Base-by-base conservation (phyloP, 1,284 basidiomycete genomes). In the Apiotrichum mycotoxinovorans region DNA sequence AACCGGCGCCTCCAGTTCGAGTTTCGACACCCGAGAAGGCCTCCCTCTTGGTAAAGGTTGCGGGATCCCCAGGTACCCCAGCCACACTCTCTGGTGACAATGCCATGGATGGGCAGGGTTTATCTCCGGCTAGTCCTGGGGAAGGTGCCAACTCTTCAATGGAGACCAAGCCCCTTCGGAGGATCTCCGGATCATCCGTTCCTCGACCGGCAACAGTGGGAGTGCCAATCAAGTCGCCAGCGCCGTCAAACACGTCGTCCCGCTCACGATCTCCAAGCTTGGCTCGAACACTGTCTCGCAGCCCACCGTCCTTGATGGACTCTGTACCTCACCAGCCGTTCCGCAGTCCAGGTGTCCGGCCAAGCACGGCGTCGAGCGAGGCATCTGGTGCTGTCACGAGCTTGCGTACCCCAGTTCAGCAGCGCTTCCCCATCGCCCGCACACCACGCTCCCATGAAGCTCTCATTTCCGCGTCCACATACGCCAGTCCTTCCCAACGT, bases 351-450 rank as follows among this genome's bases (percentile, higher is more conserved):
- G 56, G 45, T 0, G 17, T 59, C 25, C 53, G 49, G 10, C 56
- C 62, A 5, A 63, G 63, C 23, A 52, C 51, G 15, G 61, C 64
- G 4, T 62, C 56, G 9, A 65, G 60, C 17, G 54, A 63, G 1
- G 56, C 64, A 2, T 58, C 57, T 11, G 51, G 30, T 2, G 47
- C 37, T 12, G 33, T 14, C 10, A 51, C 41, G 23, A 54, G 33
- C 18, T 37, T 52, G 17, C 62, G 30, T 20, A 60, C 61, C 7
- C 58, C 62, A 25, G 54, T 23, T 9, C 34, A 18, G 33, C 50
- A 43, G 20, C 46, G 46, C 4, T 35, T 37, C 23, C 30, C 30
- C 5, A 30, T 26, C 43, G 4, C 23, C 5, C 26, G 26, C 10
- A 43, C 22, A 30, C 1, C 20, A 22, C 46, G 33, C 34, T 5